Base-by-base conservation (phyloP, 2,329 filamentous ascomycete genomes). In the Trichoderma afroharzianum region DNA sequence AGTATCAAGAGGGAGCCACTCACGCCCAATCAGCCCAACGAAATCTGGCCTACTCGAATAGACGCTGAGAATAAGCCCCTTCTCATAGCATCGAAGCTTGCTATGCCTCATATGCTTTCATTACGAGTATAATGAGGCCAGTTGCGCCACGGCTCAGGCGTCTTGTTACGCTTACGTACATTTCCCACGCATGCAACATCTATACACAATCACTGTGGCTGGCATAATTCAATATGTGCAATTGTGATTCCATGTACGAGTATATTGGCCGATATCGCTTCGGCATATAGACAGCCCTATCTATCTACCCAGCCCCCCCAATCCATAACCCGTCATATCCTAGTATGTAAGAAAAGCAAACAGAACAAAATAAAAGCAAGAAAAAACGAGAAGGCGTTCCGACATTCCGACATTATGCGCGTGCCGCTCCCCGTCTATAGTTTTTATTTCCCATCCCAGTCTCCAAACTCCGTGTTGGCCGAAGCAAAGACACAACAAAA, bases 401-500 rank as follows among this genome's bases (percentile, higher is more conserved):
- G 33, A 67, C 63, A 57, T 67, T 58, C 53, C 63, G 63, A 58
- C 63, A 67, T 67, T 36, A 67, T 67, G 21, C 33, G 24, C 32
- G 63, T 43, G 63, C 53, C 50, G 50, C 32, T 50, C 36, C 53
- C 62, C 36, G 18, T 61, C 62, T 71, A 57, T 36, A 28, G 32
- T 32, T 50, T 67, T 50, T 71, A 11, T 66, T 15, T 55, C 30
- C 32, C 36, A 28, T 43, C 43, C 50, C 26, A 8, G 61, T 64
- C 59, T 36, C 33, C 68, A 70, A 69, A 70, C 68, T 70, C 68
- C 68, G 61, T 69, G 39, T 62, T 57, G 63, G 47, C 63, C 63
- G 30, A 67, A 39, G 24, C 43, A 24, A 67, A 36, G 8, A 36
- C 18, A 66, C 7, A 32, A 28, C 39, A 68, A 70, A 63, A 30